These are phyloP conservation scores for Calvatia gigantea DNA, from an alignment of 768 basidiomycete genomes.

Conservation along the genomic window DNA sequence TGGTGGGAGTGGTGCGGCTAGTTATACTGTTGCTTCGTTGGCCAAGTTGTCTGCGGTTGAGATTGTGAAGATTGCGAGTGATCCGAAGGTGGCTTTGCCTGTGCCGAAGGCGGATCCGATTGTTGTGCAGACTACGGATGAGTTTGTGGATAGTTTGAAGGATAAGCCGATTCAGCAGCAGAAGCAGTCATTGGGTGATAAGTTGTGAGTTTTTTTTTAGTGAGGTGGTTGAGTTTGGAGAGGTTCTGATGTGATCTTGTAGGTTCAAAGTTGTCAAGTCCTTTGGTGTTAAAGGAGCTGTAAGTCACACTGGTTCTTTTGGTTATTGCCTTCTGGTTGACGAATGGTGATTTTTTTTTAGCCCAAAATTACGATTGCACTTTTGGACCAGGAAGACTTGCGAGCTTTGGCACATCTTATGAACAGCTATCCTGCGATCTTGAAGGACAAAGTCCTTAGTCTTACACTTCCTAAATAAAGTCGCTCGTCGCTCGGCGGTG, in stretches of 20 bases:
- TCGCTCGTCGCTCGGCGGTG: not conserved
- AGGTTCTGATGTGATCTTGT: not conserved
- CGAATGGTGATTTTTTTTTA: constrained; percentile 22
- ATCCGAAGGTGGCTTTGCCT: constrained; percentile 49
- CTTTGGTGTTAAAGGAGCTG: constrained; percentile 78
- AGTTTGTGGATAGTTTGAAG: constrained; percentile 62
- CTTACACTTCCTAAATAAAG: constrained; percentile 28
- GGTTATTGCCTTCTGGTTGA: not conserved
- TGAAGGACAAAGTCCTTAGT: constrained; percentile 70
- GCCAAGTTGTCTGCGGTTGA: constrained; percentile 73
- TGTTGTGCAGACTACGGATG: constrained; percentile 65
- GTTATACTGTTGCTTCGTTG: constrained; percentile 67
- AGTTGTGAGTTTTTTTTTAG: constrained; percentile 50
- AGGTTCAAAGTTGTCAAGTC: constrained; percentile 66
- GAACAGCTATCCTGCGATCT: constrained; percentile 79
- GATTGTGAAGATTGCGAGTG: constrained; percentile 62
- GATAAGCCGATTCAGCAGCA: constrained; percentile 54
- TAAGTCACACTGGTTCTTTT: constrained; percentile 37
- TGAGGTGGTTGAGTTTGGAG: not conserved
- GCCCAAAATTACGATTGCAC: constrained; percentile 82
- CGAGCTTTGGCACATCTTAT: constrained; percentile 80
- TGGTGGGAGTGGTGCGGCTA: constrained; percentile 11
- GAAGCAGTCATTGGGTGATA: constrained; percentile 82
- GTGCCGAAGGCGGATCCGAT: constrained; percentile 69
- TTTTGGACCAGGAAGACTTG: constrained; percentile 84